phyloP scores from a whole-genome alignment of 441 rosid species.

The Populus hybrid region DNA sequence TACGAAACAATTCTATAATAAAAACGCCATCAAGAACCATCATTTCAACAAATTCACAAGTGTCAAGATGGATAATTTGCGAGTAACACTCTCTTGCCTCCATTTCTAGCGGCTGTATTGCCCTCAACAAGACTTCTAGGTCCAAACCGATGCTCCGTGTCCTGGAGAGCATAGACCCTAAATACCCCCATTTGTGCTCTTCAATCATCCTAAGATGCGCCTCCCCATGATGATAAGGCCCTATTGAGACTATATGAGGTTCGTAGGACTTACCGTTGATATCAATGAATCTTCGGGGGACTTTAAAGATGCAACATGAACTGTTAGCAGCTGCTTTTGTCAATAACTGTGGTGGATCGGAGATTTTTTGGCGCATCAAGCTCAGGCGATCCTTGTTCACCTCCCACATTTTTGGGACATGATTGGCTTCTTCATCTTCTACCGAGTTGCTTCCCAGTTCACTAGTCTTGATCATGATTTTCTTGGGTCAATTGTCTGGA shows the following conservation, averaged over 20 bases:
- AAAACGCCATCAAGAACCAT: conserved; percentile 71
- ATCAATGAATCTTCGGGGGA: conserved; percentile 28
- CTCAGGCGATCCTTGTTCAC: conserved; percentile 27
- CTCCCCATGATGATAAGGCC: conserved; percentile 54
- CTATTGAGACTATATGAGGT: conserved; percentile 46
- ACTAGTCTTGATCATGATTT: neutral
- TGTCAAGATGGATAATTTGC: conserved; percentile 36
- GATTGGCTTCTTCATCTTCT: neutral
- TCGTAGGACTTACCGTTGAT: conserved; percentile 35
- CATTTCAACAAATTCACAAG: conserved; percentile 52
- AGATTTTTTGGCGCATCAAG: conserved; percentile 34
- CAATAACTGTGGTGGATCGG: conserved; percentile 36
- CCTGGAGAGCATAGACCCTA: conserved; percentile 43
- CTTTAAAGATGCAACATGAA: conserved; percentile 44
- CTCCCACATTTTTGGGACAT: conserved; percentile 1
- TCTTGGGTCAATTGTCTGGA: neutral
- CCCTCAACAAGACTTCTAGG: conserved; percentile 42
- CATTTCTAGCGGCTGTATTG: conserved; percentile 34
- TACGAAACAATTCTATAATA: conserved; percentile 58
- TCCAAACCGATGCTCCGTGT: conserved; percentile 22
- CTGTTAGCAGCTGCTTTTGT: conserved; percentile 34
- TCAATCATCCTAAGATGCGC: conserved; percentile 47
- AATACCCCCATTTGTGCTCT: conserved; percentile 68
- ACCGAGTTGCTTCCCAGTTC: neutral
- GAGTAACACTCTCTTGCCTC: conserved; percentile 64